Conservation (phyloP, 768 basidiomycete genomes). For the Suillus ampliporus region DNA sequence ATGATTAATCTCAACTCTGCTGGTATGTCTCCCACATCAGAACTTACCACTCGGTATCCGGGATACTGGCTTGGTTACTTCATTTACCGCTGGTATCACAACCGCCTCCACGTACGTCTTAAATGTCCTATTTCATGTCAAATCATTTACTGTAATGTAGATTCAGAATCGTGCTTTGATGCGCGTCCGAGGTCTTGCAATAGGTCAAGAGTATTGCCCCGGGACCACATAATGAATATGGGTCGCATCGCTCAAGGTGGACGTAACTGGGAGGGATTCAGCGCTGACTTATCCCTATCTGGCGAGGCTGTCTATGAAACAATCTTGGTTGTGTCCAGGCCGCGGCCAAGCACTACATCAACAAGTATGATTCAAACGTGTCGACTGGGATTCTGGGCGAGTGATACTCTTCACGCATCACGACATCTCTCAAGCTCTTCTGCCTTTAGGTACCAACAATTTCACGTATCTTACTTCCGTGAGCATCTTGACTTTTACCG, state of each 20-base stretch:
- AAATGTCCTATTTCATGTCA: not conserved
- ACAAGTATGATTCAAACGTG: slow-evolving; percentile 53
- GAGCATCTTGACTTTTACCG: slow-evolving; percentile 26
- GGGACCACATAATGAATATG: slow-evolving; percentile 87
- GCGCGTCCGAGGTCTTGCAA: slow-evolving; percentile 73
- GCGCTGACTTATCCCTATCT: slow-evolving; percentile 86
- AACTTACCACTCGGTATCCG: slow-evolving; percentile 84
- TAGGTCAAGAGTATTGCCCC: slow-evolving; percentile 84
- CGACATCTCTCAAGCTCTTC: slow-evolving; percentile 41
- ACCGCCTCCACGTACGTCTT: slow-evolving; percentile 74
- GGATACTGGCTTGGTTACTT: slow-evolving; percentile 70
- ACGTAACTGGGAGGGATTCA: slow-evolving; percentile 94
- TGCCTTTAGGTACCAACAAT: slow-evolving; percentile 56
- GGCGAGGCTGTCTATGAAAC: slow-evolving; percentile 82
- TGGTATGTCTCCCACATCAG: slow-evolving; percentile 31
- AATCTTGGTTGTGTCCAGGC: slow-evolving; percentile 84
- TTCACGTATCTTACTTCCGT: slow-evolving; percentile 83
- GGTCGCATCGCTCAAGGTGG: slow-evolving; percentile 80
- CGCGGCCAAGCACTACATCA: slow-evolving; percentile 83
- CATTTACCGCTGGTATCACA: slow-evolving; percentile 87
- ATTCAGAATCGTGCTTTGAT: slow-evolving; percentile 81
- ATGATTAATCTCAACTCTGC: not conserved
- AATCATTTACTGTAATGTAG: slow-evolving; percentile 36
- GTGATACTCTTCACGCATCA: slow-evolving; percentile 14
- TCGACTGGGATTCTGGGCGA: slow-evolving; percentile 85